Evolutionary conservation across 2,329 filamentous ascomycete species (phyloP).

Genomic region (Pestalotiopsis sp.): DNA sequence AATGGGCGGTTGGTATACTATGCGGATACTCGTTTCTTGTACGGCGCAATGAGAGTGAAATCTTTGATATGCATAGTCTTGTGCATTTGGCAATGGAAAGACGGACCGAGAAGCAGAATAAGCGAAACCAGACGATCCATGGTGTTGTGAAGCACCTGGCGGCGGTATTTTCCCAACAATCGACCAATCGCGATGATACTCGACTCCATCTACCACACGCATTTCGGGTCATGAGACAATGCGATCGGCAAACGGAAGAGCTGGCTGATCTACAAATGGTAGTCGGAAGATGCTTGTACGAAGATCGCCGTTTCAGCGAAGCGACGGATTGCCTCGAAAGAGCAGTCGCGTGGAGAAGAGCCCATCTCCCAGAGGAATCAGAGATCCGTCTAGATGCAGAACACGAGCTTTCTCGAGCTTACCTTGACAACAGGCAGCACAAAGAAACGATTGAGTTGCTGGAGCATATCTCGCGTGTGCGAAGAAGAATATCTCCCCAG

Average conservation of each 20-base stretch:
- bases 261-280: constrained; percentile 18
- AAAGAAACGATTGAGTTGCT: constrained; percentile 16
- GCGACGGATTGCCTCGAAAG: constrained; percentile 14
- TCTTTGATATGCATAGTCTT: constrained; percentile 38
- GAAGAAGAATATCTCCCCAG: background rate
- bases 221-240: constrained; percentile 20
- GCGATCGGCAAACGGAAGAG: constrained; percentile 17
- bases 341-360: constrained; percentile 9
- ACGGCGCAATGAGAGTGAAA: constrained; percentile 20
- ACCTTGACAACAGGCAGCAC: background rate
- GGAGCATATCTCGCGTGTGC: constrained; percentile 9
- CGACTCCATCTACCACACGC: constrained; percentile 30
- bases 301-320: constrained; percentile 22
- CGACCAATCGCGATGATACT: constrained; percentile 16
- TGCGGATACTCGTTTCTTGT: constrained; percentile 34
- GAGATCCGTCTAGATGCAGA: background rate
- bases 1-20: constrained; percentile 31
- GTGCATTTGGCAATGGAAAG: constrained; percentile 33
- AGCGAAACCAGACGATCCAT: constrained; percentile 1
- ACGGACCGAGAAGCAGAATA: constrained; percentile 26
- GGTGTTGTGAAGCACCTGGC: constrained; percentile 6
- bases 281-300: constrained; percentile 22
- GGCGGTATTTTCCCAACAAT: constrained; percentile 5
- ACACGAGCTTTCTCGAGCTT: background rate
- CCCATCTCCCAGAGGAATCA: background rate